phyloP scores from a whole-genome alignment of 148 eudicot genomes.

The Fagopyrum homotropicum region DNA sequence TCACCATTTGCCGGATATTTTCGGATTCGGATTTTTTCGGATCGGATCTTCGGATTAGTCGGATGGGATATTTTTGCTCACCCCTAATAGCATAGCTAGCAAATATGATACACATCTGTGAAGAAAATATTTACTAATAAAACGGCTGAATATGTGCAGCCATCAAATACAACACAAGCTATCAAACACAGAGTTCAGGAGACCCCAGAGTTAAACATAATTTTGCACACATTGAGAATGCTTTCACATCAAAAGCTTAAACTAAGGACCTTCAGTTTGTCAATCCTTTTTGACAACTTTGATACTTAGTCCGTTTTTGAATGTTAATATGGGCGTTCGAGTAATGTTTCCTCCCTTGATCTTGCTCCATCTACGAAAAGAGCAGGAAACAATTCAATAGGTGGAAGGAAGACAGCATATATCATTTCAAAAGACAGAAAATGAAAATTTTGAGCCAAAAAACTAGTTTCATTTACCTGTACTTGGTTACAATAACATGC shows the following conservation, averaged over 20 bases:
- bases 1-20: too few relatives aligned
- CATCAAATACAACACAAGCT: background rate
- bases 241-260: background rate
- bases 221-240: background rate
- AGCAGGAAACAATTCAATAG: background rate
- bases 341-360: conserved; percentile 30
- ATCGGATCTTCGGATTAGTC: too few relatives aligned
- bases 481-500: conserved; percentile 34
- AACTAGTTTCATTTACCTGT: conserved; percentile 18
- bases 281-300: conserved; percentile 17
- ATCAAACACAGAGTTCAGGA: background rate
- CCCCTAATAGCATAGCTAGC: background rate
- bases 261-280: conserved; percentile 8
- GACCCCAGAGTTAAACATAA: background rate
- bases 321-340: conserved; percentile 26
- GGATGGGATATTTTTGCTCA: too few relatives aligned
- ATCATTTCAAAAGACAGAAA: background rate
- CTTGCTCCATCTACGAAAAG: conserved; percentile 23
- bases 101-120: background rate
- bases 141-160: too few relatives aligned
- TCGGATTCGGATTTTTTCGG: too few relatives aligned
- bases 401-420: background rate
- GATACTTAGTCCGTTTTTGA: conserved; percentile 24
- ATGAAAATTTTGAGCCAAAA: background rate
- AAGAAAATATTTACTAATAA: background rate